A percentile compares a stretch with the other conserved stretches of the same genome.
phyloP scores from a whole-genome alignment of 202 grass and related monocot genomes.

The Alloteropsis angusta region DNA sequence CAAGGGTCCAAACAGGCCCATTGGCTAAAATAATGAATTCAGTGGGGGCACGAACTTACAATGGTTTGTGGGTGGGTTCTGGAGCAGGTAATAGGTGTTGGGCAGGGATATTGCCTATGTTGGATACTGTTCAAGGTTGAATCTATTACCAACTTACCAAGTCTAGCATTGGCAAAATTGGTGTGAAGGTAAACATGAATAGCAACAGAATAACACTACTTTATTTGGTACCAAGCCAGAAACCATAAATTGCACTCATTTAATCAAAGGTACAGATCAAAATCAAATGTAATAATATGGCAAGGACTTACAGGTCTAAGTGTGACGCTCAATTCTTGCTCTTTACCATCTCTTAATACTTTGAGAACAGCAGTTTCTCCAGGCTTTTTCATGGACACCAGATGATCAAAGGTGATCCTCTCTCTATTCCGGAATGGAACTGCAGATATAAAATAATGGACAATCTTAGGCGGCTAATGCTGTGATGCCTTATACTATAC shows the following conservation, averaged over 20 bases:
- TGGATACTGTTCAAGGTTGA: not conserved
- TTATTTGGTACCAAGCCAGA: not conserved
- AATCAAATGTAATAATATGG: slow-evolving; percentile 19
- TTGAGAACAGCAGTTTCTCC: slow-evolving; percentile 62
- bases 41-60: not conserved
- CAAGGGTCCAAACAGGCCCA: not conserved
- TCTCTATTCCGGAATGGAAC: slow-evolving; percentile 98
- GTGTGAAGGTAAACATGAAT: slow-evolving; percentile 2
- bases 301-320: slow-evolving; percentile 71
- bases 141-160: slow-evolving; percentile 5
- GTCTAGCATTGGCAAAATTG: slow-evolving; percentile 2
- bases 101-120: not conserved
- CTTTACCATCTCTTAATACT: slow-evolving; percentile 77
- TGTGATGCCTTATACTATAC: slow-evolving; percentile 3
- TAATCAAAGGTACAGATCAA: slow-evolving; percentile 3
- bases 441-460: slow-evolving; percentile 38
- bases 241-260: not conserved
- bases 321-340: slow-evolving; percentile 60
- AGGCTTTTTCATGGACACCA: slow-evolving; percentile 96
- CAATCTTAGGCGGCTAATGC: slow-evolving; percentile 3
- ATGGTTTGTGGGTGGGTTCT: not conserved
- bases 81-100: not conserved
- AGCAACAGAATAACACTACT: slow-evolving; percentile 1
- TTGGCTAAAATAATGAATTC: not conserved
- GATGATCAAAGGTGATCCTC: slow-evolving; percentile 98